Evolutionary conservation across 2,329 filamentous ascomycete species (phyloP).

Genomic region (Clonostachys sp.): DNA sequence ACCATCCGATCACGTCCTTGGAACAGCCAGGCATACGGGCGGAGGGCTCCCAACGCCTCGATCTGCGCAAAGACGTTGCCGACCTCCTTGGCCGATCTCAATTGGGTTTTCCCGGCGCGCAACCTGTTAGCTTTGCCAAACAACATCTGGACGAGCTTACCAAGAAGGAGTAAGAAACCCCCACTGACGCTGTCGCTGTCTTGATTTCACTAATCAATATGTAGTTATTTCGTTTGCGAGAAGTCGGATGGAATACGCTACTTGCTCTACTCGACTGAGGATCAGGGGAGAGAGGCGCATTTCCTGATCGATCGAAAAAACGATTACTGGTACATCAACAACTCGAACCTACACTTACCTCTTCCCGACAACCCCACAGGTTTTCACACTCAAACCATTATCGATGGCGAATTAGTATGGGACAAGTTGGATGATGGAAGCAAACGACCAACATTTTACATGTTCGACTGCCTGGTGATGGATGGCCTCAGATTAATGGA

Average conservation of each 20-base stretch:
- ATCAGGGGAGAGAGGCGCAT: slow-evolving; percentile 61
- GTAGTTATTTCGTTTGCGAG: slow-evolving; percentile 91
- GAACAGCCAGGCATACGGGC: slow-evolving; percentile 62
- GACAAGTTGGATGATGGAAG: slow-evolving; percentile 68
- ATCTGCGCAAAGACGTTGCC: slow-evolving; percentile 71
- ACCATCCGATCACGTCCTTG: slow-evolving; percentile 41
- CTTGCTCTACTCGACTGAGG: slow-evolving; percentile 83
- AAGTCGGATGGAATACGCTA: slow-evolving; percentile 97
- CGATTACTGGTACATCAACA: slow-evolving; percentile 84
- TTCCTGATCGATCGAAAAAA: slow-evolving; percentile 98
- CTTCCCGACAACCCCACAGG: slow-evolving; percentile 56
- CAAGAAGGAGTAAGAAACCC: slow-evolving; percentile 59
- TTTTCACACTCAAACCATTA: slow-evolving; percentile 76
- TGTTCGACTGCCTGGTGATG: slow-evolving; percentile 88
- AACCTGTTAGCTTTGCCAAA: slow-evolving; percentile 87
- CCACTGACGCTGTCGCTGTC: not conserved
- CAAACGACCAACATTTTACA: slow-evolving; percentile 74
- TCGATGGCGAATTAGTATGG: slow-evolving; percentile 91
- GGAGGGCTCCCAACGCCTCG: slow-evolving; percentile 50
- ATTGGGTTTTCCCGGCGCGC: slow-evolving; percentile 77
- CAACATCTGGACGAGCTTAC: slow-evolving; percentile 80
- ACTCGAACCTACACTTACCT: slow-evolving; percentile 73
- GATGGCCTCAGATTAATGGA: slow-evolving; percentile 73
- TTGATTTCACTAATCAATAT: slow-evolving; percentile 4
- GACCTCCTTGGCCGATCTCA: slow-evolving; percentile 66